Base-by-base conservation (phyloP, 1,139 yeast species). In the Saccharomyces hybrid region DNA sequence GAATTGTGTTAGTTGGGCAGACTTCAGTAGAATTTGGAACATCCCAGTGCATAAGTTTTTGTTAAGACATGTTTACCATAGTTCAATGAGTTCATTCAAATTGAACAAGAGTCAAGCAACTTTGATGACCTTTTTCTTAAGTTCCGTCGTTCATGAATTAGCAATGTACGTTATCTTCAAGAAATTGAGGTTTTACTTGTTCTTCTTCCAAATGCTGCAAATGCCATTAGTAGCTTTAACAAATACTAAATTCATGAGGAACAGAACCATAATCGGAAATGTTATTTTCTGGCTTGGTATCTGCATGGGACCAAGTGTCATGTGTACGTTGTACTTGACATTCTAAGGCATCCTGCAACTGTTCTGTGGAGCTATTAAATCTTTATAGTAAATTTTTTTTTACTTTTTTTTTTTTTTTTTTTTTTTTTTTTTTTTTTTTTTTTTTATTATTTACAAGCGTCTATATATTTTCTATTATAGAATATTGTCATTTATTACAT, bases 1-100 rank as follows among this genome's bases (percentile, higher is more conserved):
- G 99, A 88, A 93, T 62, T 88, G 95, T 61, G 83, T 87, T 30
- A 86, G 90, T 51, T 93, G 97, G 97, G 90, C 88, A 55, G 93
- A 90, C 68, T 93, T 88, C 72, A 87, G 97, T 8, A 79, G 97
- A 61, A 83, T 88, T 61, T 95, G 99, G 99, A 93, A 93, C 68
- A 79, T 82, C 8, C 97, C 98, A 0, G 98, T 95, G n/a, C 97
- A 93, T 70, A 81, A 84, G 61, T 93, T 93, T 65, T 74, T 93
- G 57, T 75, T 90, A 49, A 80, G 98, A 60, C 99, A 95, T 67
- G 99, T 93, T 7, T 95, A 93, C 70, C 97, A 90, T 68, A 86
- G 96, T 31, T 83, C 95, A 14, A 88, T 93, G 57, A 83, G 95
- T 60, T 84, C 91, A 0, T 76, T 90, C 52, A 77, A 82, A 51